phyloP scores from a whole-genome alignment of 495 filamentous ascomycete species.

The Aspergillus cavernicola region DNA sequence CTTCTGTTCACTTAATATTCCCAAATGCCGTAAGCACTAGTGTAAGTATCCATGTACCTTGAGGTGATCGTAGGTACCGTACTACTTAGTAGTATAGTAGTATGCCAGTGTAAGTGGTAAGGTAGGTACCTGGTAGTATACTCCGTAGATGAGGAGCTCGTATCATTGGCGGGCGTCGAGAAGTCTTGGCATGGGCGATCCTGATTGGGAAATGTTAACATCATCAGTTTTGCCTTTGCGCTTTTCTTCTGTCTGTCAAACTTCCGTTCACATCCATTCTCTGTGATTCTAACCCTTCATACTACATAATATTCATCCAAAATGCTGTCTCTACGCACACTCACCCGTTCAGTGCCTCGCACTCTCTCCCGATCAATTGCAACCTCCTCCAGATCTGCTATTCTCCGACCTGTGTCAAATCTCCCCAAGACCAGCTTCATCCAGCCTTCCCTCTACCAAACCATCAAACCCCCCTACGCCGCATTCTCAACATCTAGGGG shows the following conservation, averaged over 20 bases:
- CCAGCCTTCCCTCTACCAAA: slow-evolving; percentile 49
- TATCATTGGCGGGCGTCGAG: background rate
- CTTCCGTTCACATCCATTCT: too few species aligned
- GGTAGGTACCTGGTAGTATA: too few species aligned
- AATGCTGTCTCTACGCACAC: slow-evolving; percentile 73
- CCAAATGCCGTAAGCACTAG: too few species aligned
- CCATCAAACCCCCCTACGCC: slow-evolving; percentile 53
- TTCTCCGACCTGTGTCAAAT: slow-evolving; percentile 44
- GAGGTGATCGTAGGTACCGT: too few species aligned
- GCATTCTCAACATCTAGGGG: slow-evolving; percentile 70
- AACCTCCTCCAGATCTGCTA: slow-evolving; percentile 42
- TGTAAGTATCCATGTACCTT: too few species aligned
- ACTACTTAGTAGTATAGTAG: too few species aligned
- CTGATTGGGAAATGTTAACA: slow-evolving; percentile 25
- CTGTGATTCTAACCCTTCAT: slow-evolving; percentile 9
- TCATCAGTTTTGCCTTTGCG: slow-evolving; percentile 27
- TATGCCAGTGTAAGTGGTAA: too few species aligned
- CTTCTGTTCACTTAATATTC: background rate
- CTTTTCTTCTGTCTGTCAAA: slow-evolving; percentile 17
- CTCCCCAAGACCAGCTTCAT: slow-evolving; percentile 42
- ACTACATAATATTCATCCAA: slow-evolving; percentile 31
- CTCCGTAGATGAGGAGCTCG: background rate
- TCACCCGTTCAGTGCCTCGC: slow-evolving; percentile 70
- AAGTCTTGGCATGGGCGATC: slow-evolving; percentile 30
- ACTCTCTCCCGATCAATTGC: slow-evolving; percentile 57